A percentile compares a stretch with the other conserved stretches of the same genome.
Evolutionary conservation across 2,329 filamentous ascomycete genomes (phyloP).

Genomic region (Huntiella bhutanensis): DNA sequence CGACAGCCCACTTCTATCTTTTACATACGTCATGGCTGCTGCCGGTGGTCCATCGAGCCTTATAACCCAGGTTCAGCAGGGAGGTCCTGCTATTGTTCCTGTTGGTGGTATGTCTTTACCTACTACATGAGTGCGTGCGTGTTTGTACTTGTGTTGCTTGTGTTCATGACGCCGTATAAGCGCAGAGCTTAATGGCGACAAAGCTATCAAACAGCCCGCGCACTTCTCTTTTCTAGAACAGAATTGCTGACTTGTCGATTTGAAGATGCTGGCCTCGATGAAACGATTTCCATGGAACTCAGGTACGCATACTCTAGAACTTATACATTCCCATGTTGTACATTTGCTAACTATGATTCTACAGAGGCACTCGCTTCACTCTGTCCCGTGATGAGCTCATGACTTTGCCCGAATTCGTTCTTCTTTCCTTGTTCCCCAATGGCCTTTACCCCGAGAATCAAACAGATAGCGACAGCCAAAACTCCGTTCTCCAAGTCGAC

Average conservation of each 20-base stretch:
- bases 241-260: conserved; percentile 2
- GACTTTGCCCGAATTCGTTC: conserved; percentile 89
- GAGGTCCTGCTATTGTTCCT: conserved; percentile 72
- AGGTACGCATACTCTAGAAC: conserved; percentile 40
- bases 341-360: conserved; percentile 16
- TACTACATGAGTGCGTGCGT: background rate
- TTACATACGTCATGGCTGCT: conserved; percentile 94
- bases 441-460: conserved; percentile 95
- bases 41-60: conserved; percentile 95
- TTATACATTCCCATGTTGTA: background rate
- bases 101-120: conserved; percentile 48
- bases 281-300: conserved; percentile 86
- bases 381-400: conserved; percentile 87
- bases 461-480: conserved; percentile 80
- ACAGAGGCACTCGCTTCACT: conserved; percentile 78
- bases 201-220: conserved; percentile 12
- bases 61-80: conserved; percentile 96
- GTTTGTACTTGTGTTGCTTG: background rate
- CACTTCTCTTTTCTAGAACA: too few relatives aligned
- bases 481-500: conserved; percentile 91
- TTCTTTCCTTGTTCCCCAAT: conserved; percentile 94
- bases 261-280: conserved; percentile 64
- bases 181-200: background rate
- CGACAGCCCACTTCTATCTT: conserved; percentile 75
- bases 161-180: background rate